Base-by-base conservation (phyloP, 257 asterid species). In the Forsythia suspensa region DNA sequence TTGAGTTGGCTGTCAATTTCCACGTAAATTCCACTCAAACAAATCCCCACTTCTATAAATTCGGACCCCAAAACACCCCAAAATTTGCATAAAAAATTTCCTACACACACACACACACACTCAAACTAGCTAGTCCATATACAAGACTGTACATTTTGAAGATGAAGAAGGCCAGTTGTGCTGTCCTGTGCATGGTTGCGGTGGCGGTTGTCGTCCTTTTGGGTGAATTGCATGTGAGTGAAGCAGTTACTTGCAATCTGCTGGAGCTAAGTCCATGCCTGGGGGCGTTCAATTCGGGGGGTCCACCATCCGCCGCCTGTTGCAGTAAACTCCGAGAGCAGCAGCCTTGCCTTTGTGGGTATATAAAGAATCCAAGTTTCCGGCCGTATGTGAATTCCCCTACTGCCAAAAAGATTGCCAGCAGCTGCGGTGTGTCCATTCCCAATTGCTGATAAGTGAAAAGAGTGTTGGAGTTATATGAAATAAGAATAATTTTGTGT, bases 311-410 rank as follows among this genome's bases (percentile, higher is more conserved):
- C 2, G 36, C 43, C 7, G 68, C 4, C 41, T 85, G 88, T 37
- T 85, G 88, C 76, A n/a, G 5, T 20, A 79, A 79, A 43, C 82
- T 85, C 63, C 74, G 11, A 55, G 82, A 79, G 66, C 85, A 85
- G 72, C 6, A 12, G 84, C 73, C 82, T 44, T 85, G 88, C 43
- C 63, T 85, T 3, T 85, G 88, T 46, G 82, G 75, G 10, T 85
- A 85, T 75, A 39, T 78, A 6, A 71, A 11, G 15, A 5, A 84
- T 73, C 84, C 86, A 2, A 39, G 0, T 1, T 63, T 75, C 43
- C 6, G 24, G 61, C 63, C 15, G 4, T 85, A 78, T 65, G 40
- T 81, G 1, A 46, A 52, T 38, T 52, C 77, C 5, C 84, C 87
- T 5, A 74, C 59, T 11, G 77, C 80, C 29, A 38, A 4, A 51